Evolutionary conservation across 1,284 basidiomycete genomes (phyloP).

Genomic region (Leccinum griseonigrum): DNA sequence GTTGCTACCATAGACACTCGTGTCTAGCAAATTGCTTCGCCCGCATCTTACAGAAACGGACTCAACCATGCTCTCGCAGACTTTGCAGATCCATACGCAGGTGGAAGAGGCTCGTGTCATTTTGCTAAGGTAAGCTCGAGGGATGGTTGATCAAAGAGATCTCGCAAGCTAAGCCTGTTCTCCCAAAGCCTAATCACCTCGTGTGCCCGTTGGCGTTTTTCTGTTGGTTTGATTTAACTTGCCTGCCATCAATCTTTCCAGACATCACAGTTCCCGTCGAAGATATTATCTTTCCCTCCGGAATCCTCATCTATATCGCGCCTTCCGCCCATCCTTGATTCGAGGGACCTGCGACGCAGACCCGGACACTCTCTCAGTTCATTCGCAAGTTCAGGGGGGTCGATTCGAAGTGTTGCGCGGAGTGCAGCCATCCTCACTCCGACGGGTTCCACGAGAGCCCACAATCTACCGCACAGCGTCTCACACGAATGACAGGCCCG

Average conservation of each 20-base stretch:
- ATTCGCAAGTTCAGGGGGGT: conserved; percentile 29
- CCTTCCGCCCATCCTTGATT: conserved; percentile 27
- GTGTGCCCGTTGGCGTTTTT: background rate
- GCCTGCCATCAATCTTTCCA: conserved; percentile 29
- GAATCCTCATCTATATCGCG: conserved; percentile 33
- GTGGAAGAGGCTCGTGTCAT: conserved; percentile 74
- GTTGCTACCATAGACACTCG: conserved; percentile 53
- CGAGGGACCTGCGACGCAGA: conserved; percentile 35
- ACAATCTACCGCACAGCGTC: conserved; percentile 28
- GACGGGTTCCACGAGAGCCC: conserved; percentile 27
- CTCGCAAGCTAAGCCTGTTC: conserved; percentile 64
- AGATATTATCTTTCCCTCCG: conserved; percentile 54
- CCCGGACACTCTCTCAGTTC: conserved; percentile 40
- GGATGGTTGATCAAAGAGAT: conserved; percentile 89
- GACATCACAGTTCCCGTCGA: conserved; percentile 78
- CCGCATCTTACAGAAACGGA: conserved; percentile 60
- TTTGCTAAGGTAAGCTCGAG: conserved; percentile 70
- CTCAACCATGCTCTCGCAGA: conserved; percentile 59
- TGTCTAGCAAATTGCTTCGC: conserved; percentile 70
- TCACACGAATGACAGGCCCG: conserved; percentile 43
- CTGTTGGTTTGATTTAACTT: background rate
- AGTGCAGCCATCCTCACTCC: conserved; percentile 38
- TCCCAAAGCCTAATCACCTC: too few relatives aligned
- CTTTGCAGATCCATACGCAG: conserved; percentile 61
- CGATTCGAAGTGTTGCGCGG: conserved; percentile 45